These are phyloP conservation scores for Cryptosporidium andersoni DNA, from an alignment of 169 alveolate species.

Conservation along the genomic window DNA sequence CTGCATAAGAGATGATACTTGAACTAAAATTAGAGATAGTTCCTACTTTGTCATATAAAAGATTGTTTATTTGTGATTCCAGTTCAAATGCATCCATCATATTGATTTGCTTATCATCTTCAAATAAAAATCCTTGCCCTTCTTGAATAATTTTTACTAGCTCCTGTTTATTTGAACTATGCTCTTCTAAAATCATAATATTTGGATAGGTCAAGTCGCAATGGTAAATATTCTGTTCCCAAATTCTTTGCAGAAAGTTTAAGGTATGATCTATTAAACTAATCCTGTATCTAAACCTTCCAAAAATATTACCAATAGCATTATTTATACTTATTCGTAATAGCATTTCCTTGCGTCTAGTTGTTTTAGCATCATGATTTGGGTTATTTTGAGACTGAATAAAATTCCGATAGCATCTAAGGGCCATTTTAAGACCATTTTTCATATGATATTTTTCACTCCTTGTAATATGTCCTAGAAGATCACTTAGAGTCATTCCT, in stretches of 20 bases:
- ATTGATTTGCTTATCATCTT: slow-evolving; percentile 52
- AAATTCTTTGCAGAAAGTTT: slow-evolving; percentile 51
- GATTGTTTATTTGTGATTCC: too few species aligned
- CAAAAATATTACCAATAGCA: slow-evolving; percentile 54
- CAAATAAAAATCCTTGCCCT: slow-evolving; percentile 65
- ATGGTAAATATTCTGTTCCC: slow-evolving; percentile 66
- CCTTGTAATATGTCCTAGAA: slow-evolving; percentile 9
- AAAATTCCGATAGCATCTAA: slow-evolving; percentile 48
- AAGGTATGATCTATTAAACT: slow-evolving; percentile 44
- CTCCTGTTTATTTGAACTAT: slow-evolving; percentile 36
- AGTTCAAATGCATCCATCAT: slow-evolving; percentile 53
- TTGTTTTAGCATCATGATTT: slow-evolving; percentile 30
- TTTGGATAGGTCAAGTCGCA: slow-evolving; percentile 68
- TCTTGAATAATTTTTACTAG: slow-evolving; percentile 36
- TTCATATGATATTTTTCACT: slow-evolving; percentile 64
- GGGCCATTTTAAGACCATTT: slow-evolving; percentile 43
- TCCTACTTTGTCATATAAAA: too few species aligned
- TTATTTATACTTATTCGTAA: slow-evolving; percentile 55
- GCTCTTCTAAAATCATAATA: slow-evolving; percentile 64
- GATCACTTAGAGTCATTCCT: slow-evolving; percentile 59
- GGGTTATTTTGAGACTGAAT: slow-evolving; percentile 33
- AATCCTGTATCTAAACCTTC: slow-evolving; percentile 57
- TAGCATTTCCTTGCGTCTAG: slow-evolving; percentile 49
- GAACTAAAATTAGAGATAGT: neutral
- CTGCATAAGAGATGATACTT: neutral